These are phyloP conservation scores for Nemania sp. DNA, from an alignment of 2,329 filamentous ascomycete genomes.

Conservation along the genomic window DNA sequence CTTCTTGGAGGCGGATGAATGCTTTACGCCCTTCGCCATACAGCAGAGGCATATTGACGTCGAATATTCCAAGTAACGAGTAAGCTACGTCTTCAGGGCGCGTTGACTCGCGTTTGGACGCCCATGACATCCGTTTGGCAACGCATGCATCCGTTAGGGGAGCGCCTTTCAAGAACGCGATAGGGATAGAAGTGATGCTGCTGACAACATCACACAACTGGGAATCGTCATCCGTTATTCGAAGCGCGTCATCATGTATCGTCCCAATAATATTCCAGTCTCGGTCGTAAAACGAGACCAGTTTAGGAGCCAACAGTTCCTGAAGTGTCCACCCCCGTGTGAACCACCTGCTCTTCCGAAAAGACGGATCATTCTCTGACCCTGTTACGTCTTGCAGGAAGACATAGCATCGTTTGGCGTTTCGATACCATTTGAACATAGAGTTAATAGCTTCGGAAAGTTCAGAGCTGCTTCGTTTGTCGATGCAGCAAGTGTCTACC, in stretches of 20 bases:
- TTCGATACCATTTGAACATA: constrained; percentile 12
- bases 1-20: constrained; percentile 18
- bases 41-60: constrained; percentile 21
- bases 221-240: neutral
- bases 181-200: neutral
- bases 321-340: neutral
- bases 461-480: constrained; percentile 18
- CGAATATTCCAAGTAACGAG: constrained; percentile 15
- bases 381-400: constrained; percentile 11
- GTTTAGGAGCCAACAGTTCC: constrained; percentile 18
- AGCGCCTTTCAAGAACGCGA: neutral
- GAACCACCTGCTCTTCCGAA: constrained; percentile 10
- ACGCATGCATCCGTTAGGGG: neutral
- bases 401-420: neutral
- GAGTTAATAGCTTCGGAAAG: constrained; percentile 10
- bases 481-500: constrained; percentile 22
- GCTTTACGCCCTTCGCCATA: constrained; percentile 15
- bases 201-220: neutral
- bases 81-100: neutral
- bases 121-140: neutral
- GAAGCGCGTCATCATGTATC: neutral
- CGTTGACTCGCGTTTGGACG: neutral
- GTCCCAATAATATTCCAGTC: constrained; percentile 2
- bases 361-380: neutral
- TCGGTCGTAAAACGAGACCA: constrained; percentile 19